Evolutionary conservation across 768 basidiomycete species (phyloP).

Genomic region (Lepiota brunneoincarnata): DNA sequence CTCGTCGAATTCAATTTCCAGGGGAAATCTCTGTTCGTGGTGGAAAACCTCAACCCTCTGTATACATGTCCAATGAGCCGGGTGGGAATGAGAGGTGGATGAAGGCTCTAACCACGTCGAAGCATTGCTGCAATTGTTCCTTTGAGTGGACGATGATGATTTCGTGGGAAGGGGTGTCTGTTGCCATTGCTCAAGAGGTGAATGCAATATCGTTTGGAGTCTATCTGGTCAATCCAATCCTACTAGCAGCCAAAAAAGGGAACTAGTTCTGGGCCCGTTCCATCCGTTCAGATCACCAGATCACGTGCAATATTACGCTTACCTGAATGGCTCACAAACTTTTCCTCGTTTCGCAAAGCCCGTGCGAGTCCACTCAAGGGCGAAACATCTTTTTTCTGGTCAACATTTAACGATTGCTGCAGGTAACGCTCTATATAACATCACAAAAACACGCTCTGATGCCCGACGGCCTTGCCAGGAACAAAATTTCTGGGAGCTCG

Average conservation of each 20-base stretch:
- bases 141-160: slow-evolving; percentile 47
- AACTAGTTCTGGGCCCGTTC: background rate
- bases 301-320: too few relatives aligned
- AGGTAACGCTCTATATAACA: slow-evolving; percentile 10
- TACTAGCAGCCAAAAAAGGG: background rate
- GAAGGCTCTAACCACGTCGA: slow-evolving; percentile 42
- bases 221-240: background rate
- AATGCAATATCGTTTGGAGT: background rate
- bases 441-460: background rate
- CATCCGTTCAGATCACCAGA: background rate
- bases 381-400: background rate
- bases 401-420: slow-evolving; percentile 13
- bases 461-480: background rate
- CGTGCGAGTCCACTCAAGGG: background rate
- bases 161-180: slow-evolving; percentile 46
- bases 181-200: background rate
- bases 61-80: background rate
- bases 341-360: background rate
- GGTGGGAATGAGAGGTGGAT: background rate
- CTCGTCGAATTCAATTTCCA: slow-evolving; percentile 77
- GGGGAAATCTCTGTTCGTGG: slow-evolving; percentile 66
- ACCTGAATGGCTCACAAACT: slow-evolving; percentile 2
- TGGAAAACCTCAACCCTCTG: slow-evolving; percentile 57
- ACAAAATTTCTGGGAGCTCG: slow-evolving; percentile 18
- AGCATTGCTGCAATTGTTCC: slow-evolving; percentile 62